These are phyloP conservation scores for Candida silvicultrix DNA, from an alignment of 805 yeast species.

Conservation along the genomic window DNA sequence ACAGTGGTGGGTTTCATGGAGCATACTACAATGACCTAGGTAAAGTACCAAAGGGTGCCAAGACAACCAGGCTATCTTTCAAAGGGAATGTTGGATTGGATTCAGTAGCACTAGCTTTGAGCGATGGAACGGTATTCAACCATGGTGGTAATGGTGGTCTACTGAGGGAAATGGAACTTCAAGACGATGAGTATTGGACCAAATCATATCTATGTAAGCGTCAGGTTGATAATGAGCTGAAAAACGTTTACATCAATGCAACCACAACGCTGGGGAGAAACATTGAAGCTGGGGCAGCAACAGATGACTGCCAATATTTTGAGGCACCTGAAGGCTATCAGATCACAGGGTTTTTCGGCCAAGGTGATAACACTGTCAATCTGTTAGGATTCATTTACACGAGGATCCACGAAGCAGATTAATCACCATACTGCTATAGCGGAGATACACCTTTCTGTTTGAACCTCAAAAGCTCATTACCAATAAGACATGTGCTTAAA, in stretches of 20 bases:
- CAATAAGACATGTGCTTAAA: too few species aligned
- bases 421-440: too few species aligned
- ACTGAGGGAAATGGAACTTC: neutral
- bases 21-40: conserved; percentile 5
- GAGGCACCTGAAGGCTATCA: conserved; percentile 6
- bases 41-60: neutral
- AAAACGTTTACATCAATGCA: conserved; percentile 28
- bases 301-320: conserved; percentile 2
- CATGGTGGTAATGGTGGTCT: conserved; percentile 9
- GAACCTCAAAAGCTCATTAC: too few species aligned
- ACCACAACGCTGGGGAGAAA: conserved; percentile 4
- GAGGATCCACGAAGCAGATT: neutral
- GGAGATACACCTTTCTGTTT: too few species aligned
- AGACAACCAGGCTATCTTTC: conserved; percentile 1
- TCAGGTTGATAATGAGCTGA: conserved; percentile 29
- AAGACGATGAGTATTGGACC: conserved; percentile 15
- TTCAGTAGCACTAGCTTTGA: conserved; percentile 23
- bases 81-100: conserved; percentile 6
- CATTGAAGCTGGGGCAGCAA: conserved; percentile 3
- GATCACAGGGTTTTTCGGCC: conserved; percentile 8
- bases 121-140: conserved; percentile 20
- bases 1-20: conserved; percentile 4
- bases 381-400: conserved; percentile 5
- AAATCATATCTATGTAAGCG: conserved; percentile 43
- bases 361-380: conserved; percentile 4